Conservation (phyloP, 2,329 filamentous ascomycete genomes). For the Penicillium hesseltinei region DNA sequence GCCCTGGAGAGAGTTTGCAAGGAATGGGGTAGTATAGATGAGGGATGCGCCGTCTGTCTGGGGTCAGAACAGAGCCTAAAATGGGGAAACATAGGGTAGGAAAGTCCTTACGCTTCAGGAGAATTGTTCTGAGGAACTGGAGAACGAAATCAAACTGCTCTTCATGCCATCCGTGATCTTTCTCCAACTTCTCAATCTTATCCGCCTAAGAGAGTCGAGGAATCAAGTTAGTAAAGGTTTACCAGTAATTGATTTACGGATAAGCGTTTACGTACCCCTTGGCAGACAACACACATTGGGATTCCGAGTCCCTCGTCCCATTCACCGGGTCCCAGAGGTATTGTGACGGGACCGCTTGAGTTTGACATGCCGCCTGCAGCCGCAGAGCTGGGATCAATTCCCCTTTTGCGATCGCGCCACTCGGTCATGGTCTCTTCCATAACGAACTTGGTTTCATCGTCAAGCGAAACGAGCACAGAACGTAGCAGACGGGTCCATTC, state of each 20-base stretch:
- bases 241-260: background rate
- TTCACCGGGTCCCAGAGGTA: slow-evolving; percentile 82
- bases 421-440: slow-evolving; percentile 82
- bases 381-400: slow-evolving; percentile 57
- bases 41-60: slow-evolving; percentile 73
- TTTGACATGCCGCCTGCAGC: slow-evolving; percentile 55
- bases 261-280: slow-evolving; percentile 64
- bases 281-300: slow-evolving; percentile 90
- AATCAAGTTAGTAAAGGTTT: slow-evolving; percentile 22
- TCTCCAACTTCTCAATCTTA: slow-evolving; percentile 86
- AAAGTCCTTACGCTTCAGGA: slow-evolving; percentile 71
- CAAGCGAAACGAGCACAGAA: slow-evolving; percentile 70
- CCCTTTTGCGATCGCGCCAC: slow-evolving; percentile 74
- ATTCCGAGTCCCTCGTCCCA: slow-evolving; percentile 89
- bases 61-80: slow-evolving; percentile 14
- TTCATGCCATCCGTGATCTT: slow-evolving; percentile 89
- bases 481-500: slow-evolving; percentile 86
- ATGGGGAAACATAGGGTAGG: slow-evolving; percentile 4
- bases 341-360: slow-evolving; percentile 64
- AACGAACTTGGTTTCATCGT: slow-evolving; percentile 71
- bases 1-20: slow-evolving; percentile 72
- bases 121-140: slow-evolving; percentile 84
- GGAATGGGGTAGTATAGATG: slow-evolving; percentile 77
- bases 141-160: slow-evolving; percentile 95
- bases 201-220: slow-evolving; percentile 58